Base-by-base conservation (phyloP, 2,329 filamentous ascomycete species). In the Sarocladiaceae sp. region DNA sequence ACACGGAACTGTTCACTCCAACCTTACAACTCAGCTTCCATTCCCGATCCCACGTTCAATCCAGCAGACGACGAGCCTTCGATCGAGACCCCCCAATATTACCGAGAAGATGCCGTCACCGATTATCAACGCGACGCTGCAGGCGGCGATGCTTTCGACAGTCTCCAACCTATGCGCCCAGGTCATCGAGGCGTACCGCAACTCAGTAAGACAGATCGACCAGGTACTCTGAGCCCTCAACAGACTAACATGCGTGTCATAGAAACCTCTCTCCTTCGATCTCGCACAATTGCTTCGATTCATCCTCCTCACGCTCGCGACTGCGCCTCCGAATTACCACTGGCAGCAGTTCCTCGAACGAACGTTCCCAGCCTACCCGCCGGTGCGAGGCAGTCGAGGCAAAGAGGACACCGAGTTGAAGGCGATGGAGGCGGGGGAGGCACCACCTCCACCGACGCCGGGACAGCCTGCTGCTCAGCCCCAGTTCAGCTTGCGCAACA, bases 281-380 rank as follows among this genome's bases (percentile, higher is more conserved):
- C 49, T 71, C 1, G 55, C 69, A 26, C 71, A 75, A 25, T 69
- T 83, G 37, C 60, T 78, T 18, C 79, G 78, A 56, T 84, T 83
- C 64, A 71, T 79, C 35, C 66, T 74, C 33, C 72, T 79, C 50
- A 71, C 78, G 2, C 63, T 83, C 52, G 64, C 83, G 37, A 76
- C 75, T 4, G 73, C 78, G 1, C 80, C 80, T 6, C 74, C 80
- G 49, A 82, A 80, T 56, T 82, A 78, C 58, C 65, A 78, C 52
- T 84, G 80, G 80, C 78, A 83, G 58, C 72, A 76, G 52, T 72
- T 72, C 26, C 71, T 83, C 26, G 79, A 83, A 63, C 67, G 69
- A 20, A 71, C 63, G 10, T 80, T 81, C 52, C 79, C 80, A 0
- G 77, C 76, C 0, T 71, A 73, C 56, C 64, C 53, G 26, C 64